Percentiles rank a stretch among this genome's conserved stretches.
These are phyloP conservation scores for Podospora anserina DNA, from an alignment of 495 filamentous ascomycete species.

Conservation along the genomic window DNA sequence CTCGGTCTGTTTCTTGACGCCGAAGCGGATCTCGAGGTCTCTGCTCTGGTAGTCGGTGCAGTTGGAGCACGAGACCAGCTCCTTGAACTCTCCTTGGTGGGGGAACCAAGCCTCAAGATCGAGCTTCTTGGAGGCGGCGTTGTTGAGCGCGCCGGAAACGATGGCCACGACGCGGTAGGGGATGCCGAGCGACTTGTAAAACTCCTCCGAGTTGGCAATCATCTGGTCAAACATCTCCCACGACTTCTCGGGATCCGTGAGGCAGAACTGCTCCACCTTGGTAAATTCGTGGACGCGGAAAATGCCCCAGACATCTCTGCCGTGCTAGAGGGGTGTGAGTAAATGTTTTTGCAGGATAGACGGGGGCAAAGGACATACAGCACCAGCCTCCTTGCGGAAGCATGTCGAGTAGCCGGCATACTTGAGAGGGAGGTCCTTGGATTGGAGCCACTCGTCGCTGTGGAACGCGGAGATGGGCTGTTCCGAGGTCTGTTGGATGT, in stretches of 20 bases:
- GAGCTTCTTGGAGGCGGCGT: conserved; percentile 81
- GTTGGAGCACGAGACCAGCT: conserved; percentile 92
- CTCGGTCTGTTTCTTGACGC: conserved; percentile 45
- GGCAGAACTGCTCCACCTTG: conserved; percentile 93
- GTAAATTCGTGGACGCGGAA: conserved; percentile 99
- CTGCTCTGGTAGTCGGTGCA: conserved; percentile 94
- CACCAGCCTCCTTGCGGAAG: conserved; percentile 91
- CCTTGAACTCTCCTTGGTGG: conserved; percentile 85
- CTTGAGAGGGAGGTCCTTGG: conserved; percentile 80
- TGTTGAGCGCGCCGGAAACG: conserved; percentile 82
- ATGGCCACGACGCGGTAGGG: conserved; percentile 91
- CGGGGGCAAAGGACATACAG: conserved; percentile 24
- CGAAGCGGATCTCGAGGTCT: conserved; percentile 68
- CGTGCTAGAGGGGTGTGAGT: conserved; percentile 51
- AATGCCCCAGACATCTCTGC: conserved; percentile 96
- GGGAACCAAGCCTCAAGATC: conserved; percentile 97
- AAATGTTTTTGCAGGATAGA: neutral
- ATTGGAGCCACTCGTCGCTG: conserved; percentile 85
- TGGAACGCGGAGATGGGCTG: conserved; percentile 92
- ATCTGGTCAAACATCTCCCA: conserved; percentile 93
- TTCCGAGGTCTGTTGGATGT: conserved; percentile 65
- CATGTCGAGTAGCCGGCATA: conserved; percentile 94
- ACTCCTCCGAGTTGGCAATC: conserved; percentile 86
- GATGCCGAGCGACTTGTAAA: conserved; percentile 84
- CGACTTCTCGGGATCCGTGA: conserved; percentile 90